phyloP scores from a whole-genome alignment of 805 yeast species.

The Ogataea pignaliae region DNA sequence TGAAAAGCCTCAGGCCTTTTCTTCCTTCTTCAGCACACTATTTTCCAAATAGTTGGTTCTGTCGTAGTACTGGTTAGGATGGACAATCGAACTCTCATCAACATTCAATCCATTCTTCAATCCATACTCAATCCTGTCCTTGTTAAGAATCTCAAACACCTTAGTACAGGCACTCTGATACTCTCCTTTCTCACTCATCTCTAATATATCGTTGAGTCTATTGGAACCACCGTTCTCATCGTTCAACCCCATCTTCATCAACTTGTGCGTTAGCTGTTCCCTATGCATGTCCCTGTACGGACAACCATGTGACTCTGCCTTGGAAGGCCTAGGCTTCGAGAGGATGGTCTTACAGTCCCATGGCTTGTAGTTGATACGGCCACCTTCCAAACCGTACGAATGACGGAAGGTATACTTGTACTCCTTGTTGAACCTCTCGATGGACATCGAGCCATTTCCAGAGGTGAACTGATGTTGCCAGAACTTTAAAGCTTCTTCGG shows the following conservation, averaged over 20 bases:
- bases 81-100: slow-evolving; percentile 63
- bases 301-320: slow-evolving; percentile 82
- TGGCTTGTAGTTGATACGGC: slow-evolving; percentile 78
- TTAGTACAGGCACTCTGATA: slow-evolving; percentile 86
- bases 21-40: slow-evolving; percentile 18
- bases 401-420: slow-evolving; percentile 87
- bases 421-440: slow-evolving; percentile 81
- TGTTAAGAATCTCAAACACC: slow-evolving; percentile 73
- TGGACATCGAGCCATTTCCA: slow-evolving; percentile 43
- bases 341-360: slow-evolving; percentile 79
- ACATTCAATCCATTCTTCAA: slow-evolving; percentile 35
- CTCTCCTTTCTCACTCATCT: slow-evolving; percentile 62
- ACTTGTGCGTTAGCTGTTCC: slow-evolving; percentile 55
- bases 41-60: slow-evolving; percentile 59
- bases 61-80: slow-evolving; percentile 87
- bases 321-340: slow-evolving; percentile 62
- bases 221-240: slow-evolving; percentile 52
- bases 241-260: slow-evolving; percentile 60
- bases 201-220: slow-evolving; percentile 53
- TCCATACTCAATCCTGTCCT: slow-evolving; percentile 34
- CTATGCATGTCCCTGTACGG: slow-evolving; percentile 75
- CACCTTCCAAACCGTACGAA: slow-evolving; percentile 89
- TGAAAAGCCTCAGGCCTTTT: background rate
- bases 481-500: slow-evolving; percentile 83
- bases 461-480: slow-evolving; percentile 74